Evolutionary conservation across 2,329 filamentous ascomycete genomes (phyloP), one percentile per base, ranked within the genome.

Genomic region (Colletotrichum sp.): DNA sequence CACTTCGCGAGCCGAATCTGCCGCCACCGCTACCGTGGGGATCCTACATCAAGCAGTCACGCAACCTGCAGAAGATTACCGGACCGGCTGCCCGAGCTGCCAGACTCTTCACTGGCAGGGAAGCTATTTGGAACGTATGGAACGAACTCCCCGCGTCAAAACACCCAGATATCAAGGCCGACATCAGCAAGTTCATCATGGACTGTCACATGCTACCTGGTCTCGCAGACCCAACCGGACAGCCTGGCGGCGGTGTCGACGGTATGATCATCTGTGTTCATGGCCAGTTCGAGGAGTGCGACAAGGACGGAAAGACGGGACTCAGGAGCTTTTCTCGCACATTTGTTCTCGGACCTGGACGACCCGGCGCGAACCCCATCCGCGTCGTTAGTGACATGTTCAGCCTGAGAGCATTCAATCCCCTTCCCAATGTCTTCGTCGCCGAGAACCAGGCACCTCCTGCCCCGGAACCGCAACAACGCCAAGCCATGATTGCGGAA

Each of bases 311-410:
- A 64, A 89, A 90, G 61, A 90, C 90, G 59, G 89, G 92, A 49
- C 91, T 93, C 79, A 93, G 95, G 76, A 95, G 94, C 83, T 98
- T 98, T 84, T 95, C 96, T 70, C 92, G 96, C 67, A 94, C 92
- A 1, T 95, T 98, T 82, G 87, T 96, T 55, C 89, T 98, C 22
- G 95, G 95, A 0, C 95, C 95, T 2, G 95, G 94, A 36, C 89
- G 89, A 39, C 91, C 92, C 1, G 89, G 92, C 7, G 87, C 89
- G 62, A 91, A 92, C 22, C 90, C 87, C 2, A 91, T 98, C 71
- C 91, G 95, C 64, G 94, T 98, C 49, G 89, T 96, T 78, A 96
- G 92, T 82, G 96, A 98, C 83, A 92, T 96, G 86, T 88, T 98
- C 52, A 92, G 92, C 16, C 86, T 98, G 66, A 91, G 94, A 78